Conservation (phyloP, 768 basidiomycete species). For the Auricularia heimuer region DNA sequence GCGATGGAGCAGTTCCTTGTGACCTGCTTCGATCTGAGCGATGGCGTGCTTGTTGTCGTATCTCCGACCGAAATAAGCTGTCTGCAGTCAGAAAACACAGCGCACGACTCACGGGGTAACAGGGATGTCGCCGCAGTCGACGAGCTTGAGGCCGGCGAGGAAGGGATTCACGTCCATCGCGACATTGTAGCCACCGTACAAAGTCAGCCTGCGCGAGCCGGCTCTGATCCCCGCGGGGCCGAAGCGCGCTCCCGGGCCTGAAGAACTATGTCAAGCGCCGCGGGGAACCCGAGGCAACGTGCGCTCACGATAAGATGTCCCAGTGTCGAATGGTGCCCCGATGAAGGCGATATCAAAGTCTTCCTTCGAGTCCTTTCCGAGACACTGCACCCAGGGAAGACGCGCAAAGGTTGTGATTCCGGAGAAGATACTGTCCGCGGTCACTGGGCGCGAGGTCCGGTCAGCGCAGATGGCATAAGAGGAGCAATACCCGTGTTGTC, state of each 20-base stretch:
- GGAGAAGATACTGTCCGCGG: constrained; percentile 70
- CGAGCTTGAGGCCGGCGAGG: constrained; percentile 52
- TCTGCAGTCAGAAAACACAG: not conserved
- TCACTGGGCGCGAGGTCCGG: constrained; percentile 33
- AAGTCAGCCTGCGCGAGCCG: constrained; percentile 63
- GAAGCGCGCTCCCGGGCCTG: constrained; percentile 76
- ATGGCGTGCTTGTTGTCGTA: constrained; percentile 70
- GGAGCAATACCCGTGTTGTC: constrained; percentile 44
- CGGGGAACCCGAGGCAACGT: not conserved
- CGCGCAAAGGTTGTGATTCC: constrained; percentile 82
- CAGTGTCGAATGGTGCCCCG: constrained; percentile 59
- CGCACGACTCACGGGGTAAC: constrained; percentile 39
- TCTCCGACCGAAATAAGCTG: not conserved
- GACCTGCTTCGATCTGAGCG: constrained; percentile 63
- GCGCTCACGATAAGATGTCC: constrained; percentile 5
- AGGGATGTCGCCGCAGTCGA: constrained; percentile 72
- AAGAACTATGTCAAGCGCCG: constrained; percentile 58
- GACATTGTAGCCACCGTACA: constrained; percentile 73
- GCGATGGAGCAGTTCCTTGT: constrained; percentile 60
- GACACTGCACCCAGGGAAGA: constrained; percentile 75
- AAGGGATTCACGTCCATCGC: constrained; percentile 68
- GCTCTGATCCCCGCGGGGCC: constrained; percentile 77
- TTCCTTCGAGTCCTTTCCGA: constrained; percentile 44
- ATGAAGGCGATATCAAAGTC: constrained; percentile 76
- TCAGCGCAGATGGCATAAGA: not conserved